phyloP scores from a whole-genome alignment of 2,329 filamentous ascomycete species.

The Fusarium oligoseptatum region DNA sequence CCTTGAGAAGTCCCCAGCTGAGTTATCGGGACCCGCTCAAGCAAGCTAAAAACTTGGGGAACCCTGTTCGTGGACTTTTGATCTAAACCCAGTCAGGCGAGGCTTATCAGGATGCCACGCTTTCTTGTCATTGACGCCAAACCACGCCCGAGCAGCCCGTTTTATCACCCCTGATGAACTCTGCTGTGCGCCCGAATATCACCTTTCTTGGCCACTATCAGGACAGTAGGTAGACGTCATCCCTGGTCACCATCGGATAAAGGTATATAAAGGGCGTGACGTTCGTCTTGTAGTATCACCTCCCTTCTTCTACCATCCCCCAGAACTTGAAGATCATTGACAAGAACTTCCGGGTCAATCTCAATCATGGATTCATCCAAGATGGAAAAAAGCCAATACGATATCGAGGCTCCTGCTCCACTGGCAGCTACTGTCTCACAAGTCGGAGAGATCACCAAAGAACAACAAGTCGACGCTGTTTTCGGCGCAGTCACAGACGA shows the following conservation, averaged over 20 bases:
- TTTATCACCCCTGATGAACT: not conserved
- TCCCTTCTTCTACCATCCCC: not conserved
- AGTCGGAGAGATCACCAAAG: not conserved
- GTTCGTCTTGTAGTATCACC: not conserved
- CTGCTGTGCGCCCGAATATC: not conserved
- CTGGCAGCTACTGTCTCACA: not conserved
- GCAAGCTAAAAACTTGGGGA: not conserved
- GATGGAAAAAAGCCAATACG: not conserved
- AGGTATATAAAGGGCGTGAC: not conserved
- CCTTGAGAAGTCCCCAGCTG: not conserved
- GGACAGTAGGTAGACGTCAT: not conserved
- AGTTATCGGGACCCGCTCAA: not conserved
- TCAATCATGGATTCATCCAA: not conserved
- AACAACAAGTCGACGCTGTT: constrained; percentile 40
- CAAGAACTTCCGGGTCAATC: not conserved
- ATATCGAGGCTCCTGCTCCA: not conserved
- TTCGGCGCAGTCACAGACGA: constrained; percentile 48
- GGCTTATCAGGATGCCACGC: not conserved
- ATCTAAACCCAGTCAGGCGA: not conserved
- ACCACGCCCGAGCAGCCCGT: not conserved
- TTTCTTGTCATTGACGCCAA: not conserved
- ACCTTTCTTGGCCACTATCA: not conserved
- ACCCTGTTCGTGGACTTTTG: not conserved
- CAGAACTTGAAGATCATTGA: not conserved
- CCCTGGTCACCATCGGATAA: not conserved